These are phyloP conservation scores for Ceratocystis destructans DNA, from an alignment of 2,329 filamentous ascomycete species.

Conservation along the genomic window DNA sequence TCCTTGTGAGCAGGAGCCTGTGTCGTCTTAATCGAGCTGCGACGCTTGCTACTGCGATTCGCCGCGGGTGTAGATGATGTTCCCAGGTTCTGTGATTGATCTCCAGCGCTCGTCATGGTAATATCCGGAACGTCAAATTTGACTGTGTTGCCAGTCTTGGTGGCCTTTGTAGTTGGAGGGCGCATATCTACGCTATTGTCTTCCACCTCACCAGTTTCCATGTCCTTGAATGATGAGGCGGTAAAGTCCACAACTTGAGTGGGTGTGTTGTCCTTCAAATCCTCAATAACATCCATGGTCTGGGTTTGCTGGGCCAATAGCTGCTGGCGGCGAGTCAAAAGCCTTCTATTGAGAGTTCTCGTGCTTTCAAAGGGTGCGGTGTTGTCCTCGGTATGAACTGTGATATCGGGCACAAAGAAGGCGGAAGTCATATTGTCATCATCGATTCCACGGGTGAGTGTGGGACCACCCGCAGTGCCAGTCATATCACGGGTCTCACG, in stretches of 20 bases:
- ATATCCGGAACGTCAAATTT: conserved; percentile 31
- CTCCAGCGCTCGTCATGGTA: conserved; percentile 23
- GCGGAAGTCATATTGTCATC: conserved; percentile 46
- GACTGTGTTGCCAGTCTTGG: conserved; percentile 17
- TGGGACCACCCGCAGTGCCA: background rate
- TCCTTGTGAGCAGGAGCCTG: conserved; percentile 14
- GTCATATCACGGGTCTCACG: conserved; percentile 27
- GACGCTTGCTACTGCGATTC: conserved; percentile 33
- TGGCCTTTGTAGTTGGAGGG: conserved; percentile 8
- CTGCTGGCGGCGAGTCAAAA: conserved; percentile 29
- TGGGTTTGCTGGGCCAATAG: conserved; percentile 65
- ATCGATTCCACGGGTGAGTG: conserved; percentile 21
- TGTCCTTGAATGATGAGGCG: conserved; percentile 22
- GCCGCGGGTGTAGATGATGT: conserved; percentile 21
- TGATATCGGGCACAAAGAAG: conserved; percentile 46
- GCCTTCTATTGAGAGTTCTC: conserved; percentile 26
- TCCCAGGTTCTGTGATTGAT: conserved; percentile 19
- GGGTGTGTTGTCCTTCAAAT: conserved; percentile 33
- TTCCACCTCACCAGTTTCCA: conserved; percentile 19
- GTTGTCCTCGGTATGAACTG: conserved; percentile 34
- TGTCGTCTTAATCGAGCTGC: conserved; percentile 22
- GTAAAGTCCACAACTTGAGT: conserved; percentile 25
- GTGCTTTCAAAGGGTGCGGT: conserved; percentile 29
- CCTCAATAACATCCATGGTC: conserved; percentile 86
- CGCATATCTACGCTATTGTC: conserved; percentile 15